Evolutionary conservation across 2,329 filamentous ascomycete species (phyloP), one percentile per base, ranked within the genome.

Genomic region (Fusarium pseudoanthophilum): DNA sequence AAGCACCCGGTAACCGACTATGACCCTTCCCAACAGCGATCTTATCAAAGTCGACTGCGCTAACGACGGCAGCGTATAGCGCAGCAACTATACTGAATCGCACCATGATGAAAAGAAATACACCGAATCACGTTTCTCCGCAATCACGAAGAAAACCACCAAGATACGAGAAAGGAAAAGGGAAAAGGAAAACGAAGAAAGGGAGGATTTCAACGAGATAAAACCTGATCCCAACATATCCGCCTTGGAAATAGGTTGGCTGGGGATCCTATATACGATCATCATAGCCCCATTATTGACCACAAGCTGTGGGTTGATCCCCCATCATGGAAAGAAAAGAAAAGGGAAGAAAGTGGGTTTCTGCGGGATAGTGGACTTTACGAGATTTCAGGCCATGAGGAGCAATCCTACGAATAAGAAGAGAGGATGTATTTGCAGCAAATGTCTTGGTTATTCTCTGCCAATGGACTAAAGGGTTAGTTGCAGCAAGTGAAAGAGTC

Each of bases 1-100:
- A 89, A 30, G 84, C 84, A 26, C 87, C 86, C 1, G 84, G 81
- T 18, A 89, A 75, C 45, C 82, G 72, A 30, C 48, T 72, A 39
- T 28, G 59, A 10, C 53, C 58, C 42, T 78, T 65, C 58, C 70
- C 76, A 51, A 67, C 75, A 39, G 70, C 48, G n/a, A 73, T 42
- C 45, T 76, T 71, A n/a, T 77, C 77, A 42, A 78, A 66, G 24
- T 59, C 67, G 24, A 81, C 72, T 21, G 79, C 80, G 24, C 78
- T 76, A 32, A 77, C 78, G 39, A 78, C 80, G 46, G 78, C 76
- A 68, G 80, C 82, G 58, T 84, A 77, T 20, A 85, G 78, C 77
- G 80, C 71, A 75, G 80, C 64, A 60, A 82, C 73, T 39, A 81
- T 52, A 60, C 74, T 76, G 34, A 81, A 72, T 48, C 80, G 80